A percentile compares a stretch with the other conserved stretches of the same genome.
Conservation (phyloP, 208 protist species). For the Leishmania aethiopica region DNA sequence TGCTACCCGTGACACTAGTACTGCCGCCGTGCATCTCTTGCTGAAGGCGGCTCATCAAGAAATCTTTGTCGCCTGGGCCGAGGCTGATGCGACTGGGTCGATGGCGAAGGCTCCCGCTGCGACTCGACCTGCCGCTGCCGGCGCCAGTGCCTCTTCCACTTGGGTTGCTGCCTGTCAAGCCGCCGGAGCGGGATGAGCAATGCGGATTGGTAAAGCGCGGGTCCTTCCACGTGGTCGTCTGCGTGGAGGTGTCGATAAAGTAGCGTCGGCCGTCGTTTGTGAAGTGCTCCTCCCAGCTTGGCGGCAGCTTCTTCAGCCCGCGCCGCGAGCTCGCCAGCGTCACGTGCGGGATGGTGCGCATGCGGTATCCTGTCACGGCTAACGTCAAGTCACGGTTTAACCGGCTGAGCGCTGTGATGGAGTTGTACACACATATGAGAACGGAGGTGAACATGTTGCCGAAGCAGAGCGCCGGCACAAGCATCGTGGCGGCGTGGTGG, state of each 20-base stretch:
- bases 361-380: slow-evolving; percentile 64
- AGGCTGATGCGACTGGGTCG: slow-evolving; percentile 46
- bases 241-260: slow-evolving; percentile 66
- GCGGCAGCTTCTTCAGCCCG: slow-evolving; percentile 50
- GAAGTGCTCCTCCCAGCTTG: slow-evolving; percentile 77
- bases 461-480: slow-evolving; percentile 73
- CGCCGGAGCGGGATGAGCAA: slow-evolving; percentile 19
- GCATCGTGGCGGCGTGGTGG: slow-evolving; percentile 78
- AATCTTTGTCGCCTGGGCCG: slow-evolving; percentile 52
- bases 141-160: slow-evolving; percentile 2
- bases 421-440: slow-evolving; percentile 89
- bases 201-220: slow-evolving; percentile 41
- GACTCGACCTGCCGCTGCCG: neutral
- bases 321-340: slow-evolving; percentile 48
- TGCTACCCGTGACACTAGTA: neutral
- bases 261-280: slow-evolving; percentile 78
- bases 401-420: slow-evolving; percentile 59
- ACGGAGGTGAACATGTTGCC: slow-evolving; percentile 84
- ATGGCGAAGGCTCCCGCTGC: slow-evolving; percentile 14
- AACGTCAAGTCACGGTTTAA: slow-evolving; percentile 76
- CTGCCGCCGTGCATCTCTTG: slow-evolving; percentile 36
- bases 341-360: slow-evolving; percentile 75
- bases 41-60: slow-evolving; percentile 35
- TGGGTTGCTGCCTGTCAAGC: slow-evolving; percentile 6
- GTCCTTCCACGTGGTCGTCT: slow-evolving; percentile 71